Evolutionary conservation across 2,329 filamentous ascomycete species (phyloP).

Genomic region (Graphiopsis chlorocephala): DNA sequence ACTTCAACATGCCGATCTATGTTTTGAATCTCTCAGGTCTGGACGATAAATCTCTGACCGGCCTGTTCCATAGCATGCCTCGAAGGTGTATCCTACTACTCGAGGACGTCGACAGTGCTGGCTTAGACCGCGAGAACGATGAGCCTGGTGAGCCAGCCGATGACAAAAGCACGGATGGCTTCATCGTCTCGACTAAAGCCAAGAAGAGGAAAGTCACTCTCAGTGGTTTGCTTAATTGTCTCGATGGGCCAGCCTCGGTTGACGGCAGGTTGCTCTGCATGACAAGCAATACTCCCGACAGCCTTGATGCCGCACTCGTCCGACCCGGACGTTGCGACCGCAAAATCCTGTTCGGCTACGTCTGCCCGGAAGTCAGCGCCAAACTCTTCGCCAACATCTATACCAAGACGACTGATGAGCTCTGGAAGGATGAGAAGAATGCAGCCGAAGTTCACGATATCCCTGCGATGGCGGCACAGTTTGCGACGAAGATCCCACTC

Average conservation of each 20-base stretch:
- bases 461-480: not conserved
- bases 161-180: not conserved
- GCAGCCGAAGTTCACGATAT: not conserved
- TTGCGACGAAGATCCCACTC: not conserved
- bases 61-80: not conserved
- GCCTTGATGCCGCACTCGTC: slow-evolving; percentile 68
- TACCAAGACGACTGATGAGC: not conserved
- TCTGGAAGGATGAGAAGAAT: not conserved
- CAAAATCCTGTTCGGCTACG: slow-evolving; percentile 58
- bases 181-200: not conserved
- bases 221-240: slow-evolving; percentile 73
- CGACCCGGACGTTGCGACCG: slow-evolving; percentile 66
- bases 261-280: slow-evolving; percentile 75
- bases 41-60: slow-evolving; percentile 18
- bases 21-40: slow-evolving; percentile 56
- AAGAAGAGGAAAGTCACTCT: slow-evolving; percentile 38
- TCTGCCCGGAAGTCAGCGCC: slow-evolving; percentile 36
- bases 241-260: slow-evolving; percentile 73
- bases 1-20: slow-evolving; percentile 2
- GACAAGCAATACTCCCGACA: slow-evolving; percentile 72
- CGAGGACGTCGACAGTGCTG: slow-evolving; percentile 44
- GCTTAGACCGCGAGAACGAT: slow-evolving; percentile 21
- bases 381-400: slow-evolving; percentile 41
- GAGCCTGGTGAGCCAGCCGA: slow-evolving; percentile 33
- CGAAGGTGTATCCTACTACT: slow-evolving; percentile 30